Percentiles rank a stretch among this genome's conserved stretches.
These are phyloP conservation scores for Orbilia oligospora DNA, from an alignment of 2,329 filamentous ascomycete genomes.

Conservation along the genomic window DNA sequence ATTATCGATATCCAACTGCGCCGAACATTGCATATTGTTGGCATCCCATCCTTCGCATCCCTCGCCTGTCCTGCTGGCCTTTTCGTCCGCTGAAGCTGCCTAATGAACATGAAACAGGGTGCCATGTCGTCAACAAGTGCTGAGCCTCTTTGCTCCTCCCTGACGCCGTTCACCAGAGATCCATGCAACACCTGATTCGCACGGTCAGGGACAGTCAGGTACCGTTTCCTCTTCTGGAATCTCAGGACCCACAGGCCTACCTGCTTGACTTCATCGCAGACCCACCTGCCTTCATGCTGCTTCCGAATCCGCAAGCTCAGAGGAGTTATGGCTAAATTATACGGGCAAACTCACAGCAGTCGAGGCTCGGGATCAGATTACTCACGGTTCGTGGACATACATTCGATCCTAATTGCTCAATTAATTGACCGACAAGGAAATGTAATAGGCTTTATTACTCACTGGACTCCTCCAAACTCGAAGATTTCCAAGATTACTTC, in stretches of 20 bases:
- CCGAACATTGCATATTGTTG: constrained; percentile 28
- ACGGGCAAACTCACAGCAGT: constrained; percentile 5
- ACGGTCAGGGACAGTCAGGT: constrained; percentile 60
- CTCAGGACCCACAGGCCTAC: background rate
- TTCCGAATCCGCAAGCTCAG: constrained; percentile 20
- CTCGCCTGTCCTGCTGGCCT: constrained; percentile 16
- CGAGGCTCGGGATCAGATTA: constrained; percentile 19
- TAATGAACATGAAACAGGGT: constrained; percentile 60
- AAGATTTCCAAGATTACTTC: background rate
- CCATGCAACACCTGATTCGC: constrained; percentile 54
- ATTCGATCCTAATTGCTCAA: constrained; percentile 4
- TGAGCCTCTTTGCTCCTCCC: constrained; percentile 39
- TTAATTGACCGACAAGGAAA: background rate
- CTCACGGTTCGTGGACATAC: constrained; percentile 11
- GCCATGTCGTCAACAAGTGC: constrained; percentile 59
- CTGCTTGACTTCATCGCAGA: constrained; percentile 20
- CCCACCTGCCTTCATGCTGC: constrained; percentile 22
- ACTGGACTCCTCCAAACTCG: background rate
- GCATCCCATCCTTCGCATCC: too few species aligned
- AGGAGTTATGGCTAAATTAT: constrained; percentile 30
- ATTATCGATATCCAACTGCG: constrained; percentile 55
- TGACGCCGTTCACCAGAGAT: constrained; percentile 44
- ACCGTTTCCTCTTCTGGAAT: constrained; percentile 54
- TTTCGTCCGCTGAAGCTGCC: constrained; percentile 50
- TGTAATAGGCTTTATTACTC: constrained; percentile 13